Evolutionary conservation across 139 green algal species (phyloP).

Genomic region (Medakamo hakoo): DNA sequence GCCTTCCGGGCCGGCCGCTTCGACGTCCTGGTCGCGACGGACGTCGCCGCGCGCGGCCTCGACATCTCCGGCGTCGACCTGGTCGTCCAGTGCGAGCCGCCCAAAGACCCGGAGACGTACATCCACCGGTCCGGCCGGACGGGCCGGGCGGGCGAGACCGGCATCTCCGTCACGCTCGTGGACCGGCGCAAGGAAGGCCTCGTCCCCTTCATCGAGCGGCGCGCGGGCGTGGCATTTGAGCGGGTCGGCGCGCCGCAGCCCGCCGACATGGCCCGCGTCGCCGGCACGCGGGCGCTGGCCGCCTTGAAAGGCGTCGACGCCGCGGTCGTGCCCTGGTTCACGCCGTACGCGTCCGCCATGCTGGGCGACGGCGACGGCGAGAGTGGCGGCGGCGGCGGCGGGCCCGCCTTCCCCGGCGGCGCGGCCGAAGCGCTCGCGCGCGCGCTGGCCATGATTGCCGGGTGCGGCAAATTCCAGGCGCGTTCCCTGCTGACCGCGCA

Average conservation of each 20-base stretch:
- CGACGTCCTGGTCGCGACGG: conserved; percentile 89
- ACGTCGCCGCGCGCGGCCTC: conserved; percentile 93
- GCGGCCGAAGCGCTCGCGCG: conserved; percentile 56
- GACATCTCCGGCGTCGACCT: conserved; percentile 94
- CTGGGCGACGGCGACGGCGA: too few relatives aligned
- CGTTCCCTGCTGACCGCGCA: conserved; percentile 73
- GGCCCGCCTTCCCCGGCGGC: conserved; percentile 4
- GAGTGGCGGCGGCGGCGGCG: too few relatives aligned
- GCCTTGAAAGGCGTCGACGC: conserved; percentile 39
- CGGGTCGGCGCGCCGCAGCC: conserved; percentile 79
- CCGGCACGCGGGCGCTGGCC: conserved; percentile 51
- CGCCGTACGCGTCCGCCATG: not conserved
- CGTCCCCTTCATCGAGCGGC: conserved; percentile 60
- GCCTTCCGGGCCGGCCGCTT: conserved; percentile 49
- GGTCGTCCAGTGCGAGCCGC: conserved; percentile 71
- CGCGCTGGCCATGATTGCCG: conserved; percentile 78
- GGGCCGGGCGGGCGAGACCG: conserved; percentile 63
- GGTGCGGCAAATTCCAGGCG: conserved; percentile 48
- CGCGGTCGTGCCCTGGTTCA: conserved; percentile 31
- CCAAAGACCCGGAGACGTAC: conserved; percentile 84
- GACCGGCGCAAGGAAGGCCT: conserved; percentile 63
- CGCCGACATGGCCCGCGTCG: conserved; percentile 65
- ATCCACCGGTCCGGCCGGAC: conserved; percentile 81
- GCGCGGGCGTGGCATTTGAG: conserved; percentile 69
- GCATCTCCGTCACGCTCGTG: conserved; percentile 73